Evolutionary conservation across 2,329 filamentous ascomycete species (phyloP).

Genomic region (Paraphoma sp.): DNA sequence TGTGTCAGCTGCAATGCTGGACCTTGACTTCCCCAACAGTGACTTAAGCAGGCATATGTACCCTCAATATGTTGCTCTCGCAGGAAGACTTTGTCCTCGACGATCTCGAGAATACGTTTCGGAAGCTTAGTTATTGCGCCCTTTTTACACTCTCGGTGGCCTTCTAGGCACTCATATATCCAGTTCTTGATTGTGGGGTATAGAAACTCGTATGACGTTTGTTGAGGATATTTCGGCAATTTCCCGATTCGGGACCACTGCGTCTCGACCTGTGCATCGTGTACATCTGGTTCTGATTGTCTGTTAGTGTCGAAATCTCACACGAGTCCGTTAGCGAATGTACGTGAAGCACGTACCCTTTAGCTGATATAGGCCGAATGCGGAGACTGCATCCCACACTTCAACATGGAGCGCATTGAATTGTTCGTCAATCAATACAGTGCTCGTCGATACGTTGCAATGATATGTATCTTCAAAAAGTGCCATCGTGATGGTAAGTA

Average conservation of each 20-base stretch:
- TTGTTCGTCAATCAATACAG: too few relatives aligned
- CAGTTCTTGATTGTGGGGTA: neutral
- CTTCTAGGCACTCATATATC: neutral
- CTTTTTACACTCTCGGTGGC: neutral
- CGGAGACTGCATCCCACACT: too few relatives aligned
- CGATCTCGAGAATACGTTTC: neutral
- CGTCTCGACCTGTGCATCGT: neutral
- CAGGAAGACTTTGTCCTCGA: neutral
- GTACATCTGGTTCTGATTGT: too few relatives aligned
- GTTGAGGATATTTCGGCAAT: neutral
- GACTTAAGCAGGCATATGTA: slow-evolving; percentile 8
- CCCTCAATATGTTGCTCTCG: neutral
- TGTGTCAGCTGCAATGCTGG: neutral
- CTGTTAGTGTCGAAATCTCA: too few relatives aligned
- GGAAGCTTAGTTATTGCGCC: neutral
- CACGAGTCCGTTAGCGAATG: too few relatives aligned
- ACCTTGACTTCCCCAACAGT: slow-evolving; percentile 7
- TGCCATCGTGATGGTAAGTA: too few relatives aligned
- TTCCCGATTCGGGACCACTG: neutral
- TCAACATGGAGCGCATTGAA: too few relatives aligned
- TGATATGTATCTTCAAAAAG: too few relatives aligned
- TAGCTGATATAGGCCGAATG: too few relatives aligned
- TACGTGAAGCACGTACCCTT: too few relatives aligned
- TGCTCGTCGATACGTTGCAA: too few relatives aligned
- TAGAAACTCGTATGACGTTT: neutral